These are phyloP conservation scores for Kwoniella sp. DNA, from an alignment of 768 basidiomycete genomes.

Conservation along the genomic window DNA sequence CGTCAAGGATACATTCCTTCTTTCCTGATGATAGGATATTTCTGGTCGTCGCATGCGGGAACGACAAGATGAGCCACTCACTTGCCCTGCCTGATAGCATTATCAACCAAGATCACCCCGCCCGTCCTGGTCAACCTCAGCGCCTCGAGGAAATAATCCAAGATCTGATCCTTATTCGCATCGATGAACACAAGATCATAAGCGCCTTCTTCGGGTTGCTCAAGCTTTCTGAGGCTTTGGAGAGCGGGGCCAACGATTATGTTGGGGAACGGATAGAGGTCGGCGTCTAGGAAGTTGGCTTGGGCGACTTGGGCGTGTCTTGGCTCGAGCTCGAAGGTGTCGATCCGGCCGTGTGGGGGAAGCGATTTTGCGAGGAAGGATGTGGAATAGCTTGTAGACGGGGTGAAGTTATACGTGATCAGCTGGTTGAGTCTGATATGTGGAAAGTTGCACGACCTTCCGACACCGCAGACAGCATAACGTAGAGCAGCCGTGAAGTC, in stretches of 20 bases:
- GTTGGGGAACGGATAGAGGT: constrained; percentile 61
- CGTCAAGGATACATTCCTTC: not conserved
- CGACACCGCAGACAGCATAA: too few species aligned
- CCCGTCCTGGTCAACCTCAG: constrained; percentile 66
- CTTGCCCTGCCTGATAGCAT: constrained; percentile 45
- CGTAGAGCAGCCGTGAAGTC: too few species aligned
- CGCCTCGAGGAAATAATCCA: constrained; percentile 65
- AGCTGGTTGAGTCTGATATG: too few species aligned
- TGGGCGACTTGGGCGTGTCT: constrained; percentile 61
- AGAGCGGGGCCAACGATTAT: constrained; percentile 60
- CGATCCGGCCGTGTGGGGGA: constrained; percentile 52
- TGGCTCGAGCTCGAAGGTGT: constrained; percentile 53
- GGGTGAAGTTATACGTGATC: not conserved
- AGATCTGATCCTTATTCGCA: constrained; percentile 67
- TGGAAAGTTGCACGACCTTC: too few species aligned
- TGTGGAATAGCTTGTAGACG: constrained; percentile 44
- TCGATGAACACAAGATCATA: constrained; percentile 75
- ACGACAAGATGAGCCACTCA: constrained; percentile 28
- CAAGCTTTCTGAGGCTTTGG: constrained; percentile 17
- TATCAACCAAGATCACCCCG: constrained; percentile 62
- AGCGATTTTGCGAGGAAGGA: constrained; percentile 53
- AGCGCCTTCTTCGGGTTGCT: constrained; percentile 28
- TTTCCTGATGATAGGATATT: not conserved
- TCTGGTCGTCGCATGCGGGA: not conserved
- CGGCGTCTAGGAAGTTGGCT: constrained; percentile 65